Conservation (phyloP, 768 basidiomycete genomes). For the Tulasnella calospora region DNA sequence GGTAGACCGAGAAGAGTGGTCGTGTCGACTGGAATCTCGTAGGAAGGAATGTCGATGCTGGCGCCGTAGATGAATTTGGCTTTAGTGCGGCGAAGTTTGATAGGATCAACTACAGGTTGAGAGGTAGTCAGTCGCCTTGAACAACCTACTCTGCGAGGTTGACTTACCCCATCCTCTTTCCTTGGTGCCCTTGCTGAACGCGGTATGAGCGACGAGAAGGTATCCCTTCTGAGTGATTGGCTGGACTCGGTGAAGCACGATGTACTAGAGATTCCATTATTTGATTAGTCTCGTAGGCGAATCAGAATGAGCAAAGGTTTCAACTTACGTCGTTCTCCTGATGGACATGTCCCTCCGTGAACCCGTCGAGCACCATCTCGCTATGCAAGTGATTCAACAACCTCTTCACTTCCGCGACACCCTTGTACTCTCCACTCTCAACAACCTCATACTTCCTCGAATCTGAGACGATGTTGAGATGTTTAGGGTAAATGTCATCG, state of each 20-base stretch:
- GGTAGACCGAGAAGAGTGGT: slow-evolving; percentile 66
- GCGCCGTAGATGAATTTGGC: slow-evolving; percentile 80
- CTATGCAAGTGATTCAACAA: slow-evolving; percentile 81
- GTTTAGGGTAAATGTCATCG: slow-evolving; percentile 92
- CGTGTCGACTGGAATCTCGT: slow-evolving; percentile 49
- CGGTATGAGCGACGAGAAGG: slow-evolving; percentile 85
- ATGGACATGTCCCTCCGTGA: slow-evolving; percentile 90
- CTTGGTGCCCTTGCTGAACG: slow-evolving; percentile 77
- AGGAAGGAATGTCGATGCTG: slow-evolving; percentile 60
- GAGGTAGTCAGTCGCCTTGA: not conserved
- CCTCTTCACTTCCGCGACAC: slow-evolving; percentile 48
- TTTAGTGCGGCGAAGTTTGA: slow-evolving; percentile 73
- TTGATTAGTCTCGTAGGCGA: not conserved
- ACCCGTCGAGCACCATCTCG: slow-evolving; percentile 86
- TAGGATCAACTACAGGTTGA: slow-evolving; percentile 55
- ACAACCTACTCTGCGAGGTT: slow-evolving; percentile 10
- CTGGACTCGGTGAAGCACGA: slow-evolving; percentile 86
- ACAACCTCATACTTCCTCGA: slow-evolving; percentile 71
- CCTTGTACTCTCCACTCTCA: slow-evolving; percentile 40
- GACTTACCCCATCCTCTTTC: slow-evolving; percentile 73
- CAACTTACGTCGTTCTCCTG: slow-evolving; percentile 87
- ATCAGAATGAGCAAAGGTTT: not conserved
- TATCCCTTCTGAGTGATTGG: slow-evolving; percentile 88
- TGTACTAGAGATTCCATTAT: slow-evolving; percentile 58
- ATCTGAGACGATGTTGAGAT: slow-evolving; percentile 85